These are phyloP conservation scores for Populus pruinosa DNA, from an alignment of 345 rosid species.

Conservation along the genomic window DNA sequence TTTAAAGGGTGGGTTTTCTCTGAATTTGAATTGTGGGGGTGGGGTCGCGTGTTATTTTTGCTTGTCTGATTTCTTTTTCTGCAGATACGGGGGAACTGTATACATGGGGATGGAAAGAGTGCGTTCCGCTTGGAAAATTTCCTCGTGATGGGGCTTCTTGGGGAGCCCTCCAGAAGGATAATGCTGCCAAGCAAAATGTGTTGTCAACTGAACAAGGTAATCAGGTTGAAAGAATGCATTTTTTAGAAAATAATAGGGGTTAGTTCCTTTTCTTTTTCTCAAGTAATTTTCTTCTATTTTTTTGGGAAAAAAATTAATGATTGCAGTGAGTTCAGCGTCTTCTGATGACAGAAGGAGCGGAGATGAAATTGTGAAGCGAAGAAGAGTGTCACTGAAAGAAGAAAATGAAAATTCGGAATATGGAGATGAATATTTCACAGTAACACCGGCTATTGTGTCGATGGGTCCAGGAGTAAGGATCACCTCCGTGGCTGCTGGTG, in stretches of 20 bases:
- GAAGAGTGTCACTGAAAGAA: conserved; percentile 54
- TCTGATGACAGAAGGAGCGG: conserved; percentile 37
- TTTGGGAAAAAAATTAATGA: neutral
- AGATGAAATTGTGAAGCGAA: conserved; percentile 57
- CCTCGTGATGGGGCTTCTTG: conserved; percentile 27
- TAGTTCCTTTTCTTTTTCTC: neutral
- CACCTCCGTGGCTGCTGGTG: conserved; percentile 71
- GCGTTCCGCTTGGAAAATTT: conserved; percentile 56
- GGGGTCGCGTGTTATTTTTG: too few species aligned
- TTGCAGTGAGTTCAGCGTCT: conserved; percentile 41
- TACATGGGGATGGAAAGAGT: conserved; percentile 97
- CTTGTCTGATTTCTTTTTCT: neutral
- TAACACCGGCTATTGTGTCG: conserved; percentile 48
- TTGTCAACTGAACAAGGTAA: conserved; percentile 49
- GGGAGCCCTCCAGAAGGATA: conserved; percentile 43
- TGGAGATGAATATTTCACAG: conserved; percentile 52
- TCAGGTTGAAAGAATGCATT: neutral
- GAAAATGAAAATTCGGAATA: conserved; percentile 42
- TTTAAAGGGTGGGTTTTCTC: too few species aligned
- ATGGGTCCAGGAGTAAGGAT: conserved; percentile 71
- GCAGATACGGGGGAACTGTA: conserved; percentile 67
- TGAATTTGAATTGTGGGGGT: too few species aligned
- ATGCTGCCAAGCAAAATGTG: conserved; percentile 35
- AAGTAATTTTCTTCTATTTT: neutral
- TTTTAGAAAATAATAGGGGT: neutral